Conservation (phyloP, 2,329 filamentous ascomycete genomes). For the Neospermospora avenae region DNA sequence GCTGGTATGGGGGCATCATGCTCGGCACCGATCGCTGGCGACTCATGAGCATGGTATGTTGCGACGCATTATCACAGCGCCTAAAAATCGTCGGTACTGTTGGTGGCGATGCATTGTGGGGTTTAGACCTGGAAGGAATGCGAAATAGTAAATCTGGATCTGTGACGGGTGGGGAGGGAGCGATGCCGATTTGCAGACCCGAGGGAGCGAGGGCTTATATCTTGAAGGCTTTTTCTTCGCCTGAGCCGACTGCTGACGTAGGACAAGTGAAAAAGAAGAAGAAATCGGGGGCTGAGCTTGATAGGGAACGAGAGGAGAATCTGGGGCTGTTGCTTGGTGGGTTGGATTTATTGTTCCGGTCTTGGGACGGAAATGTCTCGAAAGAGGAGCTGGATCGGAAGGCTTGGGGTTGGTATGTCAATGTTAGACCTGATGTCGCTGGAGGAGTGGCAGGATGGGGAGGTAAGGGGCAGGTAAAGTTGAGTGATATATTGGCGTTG, state of each 20-base stretch:
- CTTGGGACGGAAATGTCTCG: constrained; percentile 66
- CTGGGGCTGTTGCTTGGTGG: constrained; percentile 67
- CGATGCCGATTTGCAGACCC: constrained; percentile 71
- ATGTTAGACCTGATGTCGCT: constrained; percentile 72
- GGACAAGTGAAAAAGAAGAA: constrained; percentile 52
- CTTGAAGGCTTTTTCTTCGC: constrained; percentile 54
- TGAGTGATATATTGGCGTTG: constrained; percentile 64
- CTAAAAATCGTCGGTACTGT: constrained; percentile 42
- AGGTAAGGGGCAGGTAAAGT: constrained; percentile 67
- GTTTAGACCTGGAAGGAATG: constrained; percentile 53
- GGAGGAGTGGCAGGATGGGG: constrained; percentile 77
- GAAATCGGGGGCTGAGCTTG: constrained; percentile 48
- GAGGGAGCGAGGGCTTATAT: constrained; percentile 63
- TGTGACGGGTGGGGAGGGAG: constrained; percentile 36
- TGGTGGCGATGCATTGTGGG: constrained; percentile 57
- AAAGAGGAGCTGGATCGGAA: constrained; percentile 67
- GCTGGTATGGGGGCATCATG: constrained; percentile 62
- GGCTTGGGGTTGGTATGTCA: constrained; percentile 80
- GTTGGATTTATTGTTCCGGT: constrained; percentile 67
- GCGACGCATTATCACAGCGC: constrained; percentile 52
- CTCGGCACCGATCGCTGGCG: constrained; percentile 61
- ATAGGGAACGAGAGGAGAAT: constrained; percentile 65
- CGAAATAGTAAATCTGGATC: constrained; percentile 16
- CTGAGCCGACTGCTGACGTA: constrained; percentile 25
- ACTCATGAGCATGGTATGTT: constrained; percentile 56